These are phyloP conservation scores for Closterium sp. DNA, from an alignment of 139 green algal species.

Conservation along the genomic window DNA sequence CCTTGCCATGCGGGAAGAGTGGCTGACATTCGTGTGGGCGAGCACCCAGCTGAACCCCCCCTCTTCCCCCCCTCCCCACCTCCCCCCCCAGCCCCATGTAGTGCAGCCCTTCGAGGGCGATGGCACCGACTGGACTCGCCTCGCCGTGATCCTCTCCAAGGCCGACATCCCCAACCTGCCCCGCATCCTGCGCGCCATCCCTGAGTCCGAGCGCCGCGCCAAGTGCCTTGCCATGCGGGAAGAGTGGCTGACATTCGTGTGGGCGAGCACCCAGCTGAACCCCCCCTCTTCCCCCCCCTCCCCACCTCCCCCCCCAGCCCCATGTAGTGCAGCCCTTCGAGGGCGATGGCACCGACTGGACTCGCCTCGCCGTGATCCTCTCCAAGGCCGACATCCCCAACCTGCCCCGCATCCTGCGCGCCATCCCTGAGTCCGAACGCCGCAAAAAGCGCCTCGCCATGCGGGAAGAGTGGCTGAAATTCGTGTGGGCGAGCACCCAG, in stretches of 20 bases:
- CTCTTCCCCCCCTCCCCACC: background rate
- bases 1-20: background rate
- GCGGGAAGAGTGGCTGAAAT: background rate
- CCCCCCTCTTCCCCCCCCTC: too few relatives aligned
- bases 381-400: slow-evolving; percentile 18
- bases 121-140: background rate
- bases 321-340: slow-evolving; percentile 17
- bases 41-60: background rate
- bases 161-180: background rate
- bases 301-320: slow-evolving; percentile 8
- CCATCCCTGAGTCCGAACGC: slow-evolving; percentile 17
- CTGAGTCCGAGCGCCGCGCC: background rate
- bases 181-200: slow-evolving; percentile 7
- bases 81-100: slow-evolving; percentile 13
- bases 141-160: slow-evolving; percentile 1
- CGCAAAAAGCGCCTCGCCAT: background rate
- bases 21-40: slow-evolving; percentile 15
- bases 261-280: background rate
- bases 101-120: slow-evolving; percentile 32
- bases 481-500: slow-evolving; percentile 19
- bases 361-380: background rate
- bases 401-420: slow-evolving; percentile 17
- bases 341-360: slow-evolving; percentile 23
- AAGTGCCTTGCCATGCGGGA: background rate
- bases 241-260: slow-evolving; percentile 22